Percentiles rank a stretch among this genome's conserved stretches.
phyloP scores from a whole-genome alignment of 139 green algal species.

The Spirogloea muscicola region DNA sequence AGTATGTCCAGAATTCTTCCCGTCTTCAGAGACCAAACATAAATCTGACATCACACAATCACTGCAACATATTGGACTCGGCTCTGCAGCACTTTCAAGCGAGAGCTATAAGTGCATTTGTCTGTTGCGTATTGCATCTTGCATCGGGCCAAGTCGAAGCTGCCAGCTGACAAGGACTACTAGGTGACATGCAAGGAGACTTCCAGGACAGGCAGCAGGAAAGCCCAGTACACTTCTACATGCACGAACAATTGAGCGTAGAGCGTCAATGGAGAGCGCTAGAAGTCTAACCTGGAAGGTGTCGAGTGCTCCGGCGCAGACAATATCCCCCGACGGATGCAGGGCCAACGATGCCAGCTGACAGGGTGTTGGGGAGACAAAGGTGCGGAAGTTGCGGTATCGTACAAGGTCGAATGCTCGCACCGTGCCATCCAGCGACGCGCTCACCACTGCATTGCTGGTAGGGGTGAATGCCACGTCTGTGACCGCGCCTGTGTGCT shows the following conservation, averaged over 20 bases:
- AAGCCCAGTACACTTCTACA: too few relatives aligned
- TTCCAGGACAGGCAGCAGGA: too few relatives aligned
- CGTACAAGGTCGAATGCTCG: constrained; percentile 85
- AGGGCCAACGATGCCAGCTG: constrained; percentile 85
- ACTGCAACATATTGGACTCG: neutral
- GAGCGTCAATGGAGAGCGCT: too few relatives aligned
- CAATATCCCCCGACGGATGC: constrained; percentile 79
- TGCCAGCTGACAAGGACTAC: too few relatives aligned
- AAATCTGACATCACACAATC: constrained; percentile 62
- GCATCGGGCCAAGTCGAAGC: too few relatives aligned
- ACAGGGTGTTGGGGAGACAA: constrained; percentile 72
- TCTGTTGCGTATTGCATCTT: too few relatives aligned
- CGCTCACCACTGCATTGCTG: constrained; percentile 62
- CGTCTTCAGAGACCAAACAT: constrained; percentile 90
- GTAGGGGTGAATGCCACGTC: constrained; percentile 71
- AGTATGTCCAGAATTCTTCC: constrained; percentile 88
- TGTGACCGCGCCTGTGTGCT: constrained; percentile 83
- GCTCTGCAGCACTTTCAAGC: neutral
- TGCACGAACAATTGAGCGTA: too few relatives aligned
- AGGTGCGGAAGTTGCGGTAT: constrained; percentile 92
- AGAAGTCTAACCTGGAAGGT: constrained; percentile 56
- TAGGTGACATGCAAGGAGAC: too few relatives aligned
- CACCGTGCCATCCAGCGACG: constrained; percentile 85
- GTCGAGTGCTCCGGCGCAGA: constrained; percentile 79
- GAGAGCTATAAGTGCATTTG: too few relatives aligned